Evolutionary conservation across 2,329 filamentous ascomycete species (phyloP).

Genomic region (Lomentospora prolificans): DNA sequence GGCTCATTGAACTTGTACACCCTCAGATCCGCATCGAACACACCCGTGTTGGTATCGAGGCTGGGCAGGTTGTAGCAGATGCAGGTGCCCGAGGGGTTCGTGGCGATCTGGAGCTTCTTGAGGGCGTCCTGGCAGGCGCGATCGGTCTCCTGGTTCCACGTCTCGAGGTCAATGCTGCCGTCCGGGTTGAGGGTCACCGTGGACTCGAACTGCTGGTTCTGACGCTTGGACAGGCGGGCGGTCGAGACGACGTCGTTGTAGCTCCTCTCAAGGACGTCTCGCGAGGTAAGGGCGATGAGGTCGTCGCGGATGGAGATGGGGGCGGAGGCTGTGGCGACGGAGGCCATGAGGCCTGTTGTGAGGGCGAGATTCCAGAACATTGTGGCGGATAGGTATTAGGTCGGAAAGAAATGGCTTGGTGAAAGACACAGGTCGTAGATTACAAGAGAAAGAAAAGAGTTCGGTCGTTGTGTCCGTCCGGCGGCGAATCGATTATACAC

Average conservation of each 20-base stretch:
- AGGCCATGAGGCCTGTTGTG: conserved; percentile 7
- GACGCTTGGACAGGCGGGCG: background rate
- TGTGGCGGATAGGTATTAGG: background rate
- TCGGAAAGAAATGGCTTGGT: background rate
- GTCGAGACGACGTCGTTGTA: conserved; percentile 9
- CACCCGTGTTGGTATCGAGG: conserved; percentile 55
- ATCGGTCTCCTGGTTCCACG: conserved; percentile 46
- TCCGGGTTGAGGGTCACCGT: conserved; percentile 27
- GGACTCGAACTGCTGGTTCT: conserved; percentile 2
- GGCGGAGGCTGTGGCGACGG: conserved; percentile 11
- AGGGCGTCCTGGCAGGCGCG: conserved; percentile 52
- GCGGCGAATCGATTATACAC: conserved; percentile 6
- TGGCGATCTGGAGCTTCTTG: conserved; percentile 41
- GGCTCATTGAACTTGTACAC: conserved; percentile 60
- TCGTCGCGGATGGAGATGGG: conserved; percentile 9
- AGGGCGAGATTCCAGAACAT: conserved; percentile 12
- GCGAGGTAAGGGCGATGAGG: conserved; percentile 7
- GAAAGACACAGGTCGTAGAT: conserved; percentile 4
- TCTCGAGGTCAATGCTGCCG: conserved; percentile 40
- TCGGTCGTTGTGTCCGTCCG: conserved; percentile 2
- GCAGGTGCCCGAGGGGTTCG: conserved; percentile 67
- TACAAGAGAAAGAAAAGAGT: conserved; percentile 1
- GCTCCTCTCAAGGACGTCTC: conserved; percentile 10
- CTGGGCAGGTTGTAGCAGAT: conserved; percentile 75
- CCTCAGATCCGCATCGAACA: conserved; percentile 68